Evolutionary conservation across 83 land plant species (phyloP), one percentile per base, ranked within the genome.

Genomic region (Thuja plicata): DNA sequence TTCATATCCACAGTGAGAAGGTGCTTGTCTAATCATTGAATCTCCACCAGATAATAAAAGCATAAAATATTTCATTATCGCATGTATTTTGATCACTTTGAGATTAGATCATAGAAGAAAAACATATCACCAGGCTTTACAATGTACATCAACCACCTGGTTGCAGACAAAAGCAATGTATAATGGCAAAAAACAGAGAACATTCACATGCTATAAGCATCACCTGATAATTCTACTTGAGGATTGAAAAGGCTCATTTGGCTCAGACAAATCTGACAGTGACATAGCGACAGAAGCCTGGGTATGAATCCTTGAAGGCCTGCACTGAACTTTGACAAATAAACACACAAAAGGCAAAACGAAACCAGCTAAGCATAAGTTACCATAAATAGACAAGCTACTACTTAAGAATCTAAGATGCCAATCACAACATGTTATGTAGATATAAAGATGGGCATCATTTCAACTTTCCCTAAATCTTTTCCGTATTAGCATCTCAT

Each of bases 251-350:
- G 27, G 9, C 30, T 66, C 71, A 66, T 27, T 84, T 6, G 13
- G 86, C 17, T 84, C 60, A 84, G 57, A 19, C 12, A 46, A 34
- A n/a, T 30, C 60, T 50, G 45, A 50, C 35, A 48, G 57, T 32
- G n/a, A 84, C 32, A 27, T 84, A 48, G 37, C 30, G 38, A 84
- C 1, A 48, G 60, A 11, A 84, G 86, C 86, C 52, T 84, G 37
- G 32, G 55, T 52, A 84, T 32, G 38, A 52, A 52, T 84, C 35
- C 57, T 52, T 52, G 86, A 84, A 84, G 40, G 52, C 86, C 86
- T 84, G 86, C 86, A 50, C 32, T 32, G 35, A 84, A 84, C 60
- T 45, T 32, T 50, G 12, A 13, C 35, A 84, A 78, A 78, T 50
- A 50, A 48, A 84, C 43, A 50, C 34, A 50, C 86, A 32, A n/a